phyloP scores from a whole-genome alignment of 75 land plant species.

The Isoetes taiwanensis region DNA sequence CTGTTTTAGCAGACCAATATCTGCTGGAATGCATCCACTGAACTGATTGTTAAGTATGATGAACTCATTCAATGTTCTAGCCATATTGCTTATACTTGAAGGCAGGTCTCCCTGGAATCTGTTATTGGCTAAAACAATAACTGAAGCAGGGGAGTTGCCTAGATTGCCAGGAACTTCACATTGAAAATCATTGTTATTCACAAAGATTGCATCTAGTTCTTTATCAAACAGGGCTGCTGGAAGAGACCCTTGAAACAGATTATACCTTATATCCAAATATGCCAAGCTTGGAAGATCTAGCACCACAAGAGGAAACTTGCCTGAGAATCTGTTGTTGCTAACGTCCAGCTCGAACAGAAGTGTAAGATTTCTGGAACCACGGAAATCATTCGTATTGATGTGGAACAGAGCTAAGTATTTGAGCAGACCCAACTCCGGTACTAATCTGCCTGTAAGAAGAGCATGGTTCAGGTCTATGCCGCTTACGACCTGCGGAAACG shows the following conservation, averaged over 20 bases:
- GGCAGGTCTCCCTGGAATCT: slow-evolving; percentile 27
- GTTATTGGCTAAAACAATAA: slow-evolving; percentile 34
- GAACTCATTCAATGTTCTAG: slow-evolving; percentile 4
- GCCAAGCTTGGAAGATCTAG: slow-evolving; percentile 24
- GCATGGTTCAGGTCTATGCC: slow-evolving; percentile 40
- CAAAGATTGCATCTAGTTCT: slow-evolving; percentile 28
- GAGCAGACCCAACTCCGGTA: slow-evolving; percentile 26
- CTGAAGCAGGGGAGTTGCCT: slow-evolving; percentile 34
- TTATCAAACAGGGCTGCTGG: slow-evolving; percentile 24
- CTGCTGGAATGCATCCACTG: slow-evolving; percentile 20
- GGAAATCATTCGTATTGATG: slow-evolving; percentile 37
- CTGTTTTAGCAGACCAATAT: slow-evolving; percentile 23
- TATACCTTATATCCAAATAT: slow-evolving; percentile 43
- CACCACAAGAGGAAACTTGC: slow-evolving; percentile 27
- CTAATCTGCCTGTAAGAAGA: slow-evolving; percentile 29
- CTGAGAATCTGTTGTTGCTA: slow-evolving; percentile 38
- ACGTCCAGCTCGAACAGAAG: slow-evolving; percentile 42
- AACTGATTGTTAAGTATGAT: slow-evolving; percentile 17
- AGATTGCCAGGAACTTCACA: slow-evolving; percentile 14
- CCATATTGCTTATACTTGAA: slow-evolving; percentile 21
- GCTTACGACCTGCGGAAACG: slow-evolving; percentile 18
- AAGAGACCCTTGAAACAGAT: slow-evolving; percentile 28
- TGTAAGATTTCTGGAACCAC: slow-evolving; percentile 25
- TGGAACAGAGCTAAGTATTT: slow-evolving; percentile 33
- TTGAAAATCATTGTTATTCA: slow-evolving; percentile 36